These are phyloP conservation scores for Pichia sp. DNA, from an alignment of 1,139 yeast genomes.

Conservation along the genomic window DNA sequence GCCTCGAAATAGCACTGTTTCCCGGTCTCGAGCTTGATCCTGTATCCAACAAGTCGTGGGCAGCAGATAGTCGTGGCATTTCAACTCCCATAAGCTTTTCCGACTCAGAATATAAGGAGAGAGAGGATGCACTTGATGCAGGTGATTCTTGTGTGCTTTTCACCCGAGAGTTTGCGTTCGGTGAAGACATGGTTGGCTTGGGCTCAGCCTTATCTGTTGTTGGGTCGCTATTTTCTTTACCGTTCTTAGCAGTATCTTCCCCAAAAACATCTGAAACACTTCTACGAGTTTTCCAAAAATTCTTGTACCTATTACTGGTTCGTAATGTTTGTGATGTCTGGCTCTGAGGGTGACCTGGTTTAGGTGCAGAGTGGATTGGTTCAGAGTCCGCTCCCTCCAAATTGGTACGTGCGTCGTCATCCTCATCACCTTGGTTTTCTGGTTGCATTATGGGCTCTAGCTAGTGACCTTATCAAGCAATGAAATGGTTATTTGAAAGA, in stretches of 20 bases:
- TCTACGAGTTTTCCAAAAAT: not conserved
- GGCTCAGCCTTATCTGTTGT: not conserved
- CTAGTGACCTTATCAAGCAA: not conserved
- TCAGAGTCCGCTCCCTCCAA: not conserved
- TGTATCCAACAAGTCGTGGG: not conserved
- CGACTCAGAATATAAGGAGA: not conserved
- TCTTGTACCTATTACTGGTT: conserved; percentile 3
- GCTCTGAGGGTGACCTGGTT: not conserved
- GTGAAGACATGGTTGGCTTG: not conserved
- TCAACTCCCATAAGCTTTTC: not conserved
- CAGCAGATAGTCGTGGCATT: not conserved
- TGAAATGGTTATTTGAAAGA: not conserved
- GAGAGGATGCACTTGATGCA: not conserved
- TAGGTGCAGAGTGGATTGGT: not conserved
- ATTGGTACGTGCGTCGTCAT: not conserved
- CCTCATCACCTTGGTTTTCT: not conserved
- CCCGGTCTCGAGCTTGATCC: not conserved
- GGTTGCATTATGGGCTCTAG: not conserved
- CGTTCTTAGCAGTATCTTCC: not conserved
- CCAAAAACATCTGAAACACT: not conserved
- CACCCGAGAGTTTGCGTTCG: not conserved
- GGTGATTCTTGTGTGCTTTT: not conserved
- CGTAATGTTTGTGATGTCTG: not conserved
- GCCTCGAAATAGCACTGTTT: conserved; percentile 1
- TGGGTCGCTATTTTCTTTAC: not conserved